Base-by-base conservation (phyloP, 257 asterid genomes). In the Orobanche coerulescens region DNA sequence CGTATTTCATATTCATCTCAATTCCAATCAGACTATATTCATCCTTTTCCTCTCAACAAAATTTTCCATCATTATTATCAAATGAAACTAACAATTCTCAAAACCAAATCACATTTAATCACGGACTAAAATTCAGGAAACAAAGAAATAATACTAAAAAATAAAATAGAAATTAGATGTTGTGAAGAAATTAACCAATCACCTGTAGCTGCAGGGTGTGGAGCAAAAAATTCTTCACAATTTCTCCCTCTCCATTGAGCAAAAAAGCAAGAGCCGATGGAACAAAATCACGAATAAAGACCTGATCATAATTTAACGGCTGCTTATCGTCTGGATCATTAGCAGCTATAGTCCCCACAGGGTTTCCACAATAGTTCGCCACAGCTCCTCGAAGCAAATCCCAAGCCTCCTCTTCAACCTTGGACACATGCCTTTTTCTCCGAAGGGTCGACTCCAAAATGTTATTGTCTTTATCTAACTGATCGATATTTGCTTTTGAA, bases 191-290 rank as follows among this genome's bases (percentile, higher is more conserved):
- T 54, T 61, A 49, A 43, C 5, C 9, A 51, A 28, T 47, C 75
- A 87, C 95, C 90, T 87, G 95, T 69, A 87, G 70, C 74, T 84
- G 93, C 39, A 87, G 79, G n/a, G 90, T 87, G 60, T 80, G 95
- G 65, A 84, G 82, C 79, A 87, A 73, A 67, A 87, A 87, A 53
- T 87, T 87, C 79, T 80, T 80, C 13, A 87, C 94, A 11, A 87
- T 84, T 49, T 80, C 90, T 3, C 70, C 86, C 71, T 87, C 90
- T 56, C 90, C 94, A 66, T 87, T 87, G 39, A 87, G 90, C 78
- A 87, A 75, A 74, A 87, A 87, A 0, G 95, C 88, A 67, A 87
- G 86, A 68, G 93, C 95, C 4, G 93, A 81, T 7, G 95, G 95
- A 48, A 87, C 83, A 70, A 87, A 87, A 79, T 84, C 94, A 6